Base-by-base conservation (phyloP, 2,329 filamentous ascomycete genomes). In the Trichoderma harzianum region DNA sequence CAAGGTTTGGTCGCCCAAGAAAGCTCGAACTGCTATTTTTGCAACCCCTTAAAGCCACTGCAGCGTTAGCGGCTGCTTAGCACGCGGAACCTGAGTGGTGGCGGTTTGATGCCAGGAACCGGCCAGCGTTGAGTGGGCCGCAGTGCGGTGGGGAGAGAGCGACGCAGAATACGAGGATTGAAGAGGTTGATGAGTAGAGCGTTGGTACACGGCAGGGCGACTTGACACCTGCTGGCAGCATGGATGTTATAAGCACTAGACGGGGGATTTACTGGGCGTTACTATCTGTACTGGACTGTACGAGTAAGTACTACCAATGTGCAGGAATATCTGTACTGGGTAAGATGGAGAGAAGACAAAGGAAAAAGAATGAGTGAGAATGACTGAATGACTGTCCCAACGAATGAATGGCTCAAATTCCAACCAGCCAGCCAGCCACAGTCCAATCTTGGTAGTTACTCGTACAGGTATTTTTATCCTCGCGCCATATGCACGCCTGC, bases 21-120 rank as follows among this genome's bases (percentile, higher is more conserved):
- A 34, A 60, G 7, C 36, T 24, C n/a, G 24, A 51, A 18, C 57
- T 63, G 57, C 65, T 68, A 68, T 72, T 72, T 68, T 69, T 69
- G 70, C 58, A 60, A 68, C 64, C 64, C 70, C 65, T 66, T 63
- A 72, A 62, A 72, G 70, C 70, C 64, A 72, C 64, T 72, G 70
- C 64, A 72, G 55, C 51, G 28, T 55, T 72, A 72, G 70, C 70
- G 70, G 57, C 39, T 43, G 53, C 39, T 57, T 64, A 66, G 61
- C 69, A 70, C 34, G 32, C 64, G 47, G 51, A 21, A 30, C 26
- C 30, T 34, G 64, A 39, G 68, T 58, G 61, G 69, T 69, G 55
- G 32, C 60, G 55, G 58, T 47, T 64, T 55, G 36, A 62, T 71
- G 62, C 55, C 53, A 71, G 70, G 70, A 67, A 71, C 57, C 57